phyloP scores from a whole-genome alignment of 495 filamentous ascomycete species.

The Astrothelium subdiscretum region DNA sequence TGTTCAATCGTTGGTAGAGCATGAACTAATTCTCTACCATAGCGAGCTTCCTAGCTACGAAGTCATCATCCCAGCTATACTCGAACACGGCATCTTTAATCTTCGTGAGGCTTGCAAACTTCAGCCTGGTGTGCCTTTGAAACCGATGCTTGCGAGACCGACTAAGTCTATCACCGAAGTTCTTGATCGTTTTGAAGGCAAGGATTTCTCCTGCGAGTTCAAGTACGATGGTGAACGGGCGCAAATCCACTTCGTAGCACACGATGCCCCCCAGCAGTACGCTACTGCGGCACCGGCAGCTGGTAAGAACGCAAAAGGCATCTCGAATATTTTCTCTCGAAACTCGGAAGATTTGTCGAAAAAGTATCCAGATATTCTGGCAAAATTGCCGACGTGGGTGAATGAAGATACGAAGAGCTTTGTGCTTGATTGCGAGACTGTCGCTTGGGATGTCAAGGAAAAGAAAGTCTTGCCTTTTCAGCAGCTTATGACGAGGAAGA shows the following conservation, averaged over 20 bases:
- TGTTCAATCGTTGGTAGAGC: not conserved
- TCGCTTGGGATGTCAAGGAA: conserved; percentile 87
- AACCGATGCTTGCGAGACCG: conserved; percentile 97
- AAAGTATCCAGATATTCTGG: conserved; percentile 93
- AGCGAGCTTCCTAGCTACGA: conserved; percentile 92
- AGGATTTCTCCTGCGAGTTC: conserved; percentile 95
- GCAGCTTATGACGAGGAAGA: conserved; percentile 93
- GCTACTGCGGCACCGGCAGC: conserved; percentile 38
- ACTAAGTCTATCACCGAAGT: conserved; percentile 99
- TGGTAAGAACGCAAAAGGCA: conserved; percentile 46
- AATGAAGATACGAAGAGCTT: conserved; percentile 84
- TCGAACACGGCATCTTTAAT: conserved; percentile 73
- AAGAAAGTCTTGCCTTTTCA: conserved; percentile 96
- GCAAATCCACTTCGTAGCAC: conserved; percentile 92
- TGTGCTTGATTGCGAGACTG: conserved; percentile 93
- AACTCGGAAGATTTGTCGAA: conserved; percentile 95
- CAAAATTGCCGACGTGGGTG: conserved; percentile 77
- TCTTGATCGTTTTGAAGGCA: conserved; percentile 88
- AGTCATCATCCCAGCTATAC: conserved; percentile 80
- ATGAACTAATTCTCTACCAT: conserved; percentile 2
- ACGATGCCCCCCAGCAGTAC: conserved; percentile 58
- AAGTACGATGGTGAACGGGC: conserved; percentile 97
- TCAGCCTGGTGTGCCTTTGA: conserved; percentile 85
- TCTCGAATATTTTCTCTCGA: conserved; percentile 86
- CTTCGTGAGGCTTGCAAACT: conserved; percentile 80